Evolutionary conservation across 139 green algal species (phyloP), one percentile per base, ranked within the genome.

Genomic region (Haematococcus lacustris): DNA sequence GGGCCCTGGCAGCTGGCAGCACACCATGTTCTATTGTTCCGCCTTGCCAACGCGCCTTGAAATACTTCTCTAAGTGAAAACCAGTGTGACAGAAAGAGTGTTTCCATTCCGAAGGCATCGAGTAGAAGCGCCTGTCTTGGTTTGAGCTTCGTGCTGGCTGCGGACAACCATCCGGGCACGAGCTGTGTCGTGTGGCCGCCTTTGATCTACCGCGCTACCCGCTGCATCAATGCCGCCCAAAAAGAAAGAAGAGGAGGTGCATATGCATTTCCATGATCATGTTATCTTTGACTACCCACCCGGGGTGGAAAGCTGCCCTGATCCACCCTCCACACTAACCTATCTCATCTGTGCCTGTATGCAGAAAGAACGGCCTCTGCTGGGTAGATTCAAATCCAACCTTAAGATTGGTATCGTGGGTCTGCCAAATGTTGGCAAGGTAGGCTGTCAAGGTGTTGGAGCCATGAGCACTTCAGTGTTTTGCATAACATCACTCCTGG

Each of bases 341-440:
- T 57, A 57, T 28, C 21, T 32, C 30, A 3, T 66, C 30, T 38
- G 3, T 69, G 35, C 63, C 17, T 26, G 21, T 39, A 35, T 51
- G 63, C 72, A 74, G 2, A 89, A 93, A 73, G 90, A 96, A 73
- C 86, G 87, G 70, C 93, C 93, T 0, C 83, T 98, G 0, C 81
- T 98, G 61, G 94, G 94, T 6, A 84, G 94, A 35, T 98, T 98
- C 89, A 94, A 81, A 28, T 70, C 51, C 35, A 82, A 82, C 74
- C 35, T 83, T 37, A 82, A 81, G 86, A 90, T 96, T 50, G 93
- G 93, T 30, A 94, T 98, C 73, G 94, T 98, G 28, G 94, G 94
- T 26, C 76, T 98, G 68, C 94, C 94, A 28, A 98, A 98, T 75
- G 94, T 98, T 21, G 94, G 94, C 73, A 98, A 98, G 84, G 67